Base-by-base conservation (phyloP, 1,139 yeast genomes). In the Kodamaea plutei region DNA sequence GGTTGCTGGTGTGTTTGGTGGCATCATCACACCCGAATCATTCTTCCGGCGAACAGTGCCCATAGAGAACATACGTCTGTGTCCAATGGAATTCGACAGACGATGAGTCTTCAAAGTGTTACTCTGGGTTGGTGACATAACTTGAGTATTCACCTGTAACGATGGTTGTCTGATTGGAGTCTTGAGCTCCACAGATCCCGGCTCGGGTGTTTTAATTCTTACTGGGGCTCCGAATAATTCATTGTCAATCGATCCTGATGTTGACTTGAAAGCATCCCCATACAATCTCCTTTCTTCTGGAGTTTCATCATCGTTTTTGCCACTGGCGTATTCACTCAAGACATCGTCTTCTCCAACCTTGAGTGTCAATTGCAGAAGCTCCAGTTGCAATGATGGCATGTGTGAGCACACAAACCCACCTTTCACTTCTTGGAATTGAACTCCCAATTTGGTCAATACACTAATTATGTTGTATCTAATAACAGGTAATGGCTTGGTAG, bases 341-440 rank as follows among this genome's bases (percentile, higher is more conserved):
- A 29, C 28, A 15, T 35, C 38, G 15, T 29, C 34, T 8, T 33
- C 36, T n/a, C 28, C 26, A 6, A 15, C 36, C 23, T 28, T 30
- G 19, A 35, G 23, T 6, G 38, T 35, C 13, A 31, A 23, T 25
- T 35, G 36, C 35, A 33, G 34, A 13, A 13, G 21, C 15, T 31
- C 38, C 8, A 26, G 30, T 33, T 58, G 61, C 17, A 63, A 48
- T 2, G 77, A 69, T 4, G 84, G 79, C 15, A 75, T 69, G 52
- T 84, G 91, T 8, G 79, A 70, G 61, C 98, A 91, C 20, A 84
- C 73, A 54, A 91, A 91, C 1, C 97, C 98, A 35, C 97, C 97
- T 49, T 83, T 83, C 15, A 91, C 95, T 57, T 91, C 98, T 41
- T 80, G 84, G 53, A 75, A 89, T 42, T 79, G 77, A 27, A 91